Percentiles rank a stretch among this genome's conserved stretches.
These are phyloP conservation scores for Capsicum baccatum DNA, from an alignment of 257 asterid species.

Conservation along the genomic window DNA sequence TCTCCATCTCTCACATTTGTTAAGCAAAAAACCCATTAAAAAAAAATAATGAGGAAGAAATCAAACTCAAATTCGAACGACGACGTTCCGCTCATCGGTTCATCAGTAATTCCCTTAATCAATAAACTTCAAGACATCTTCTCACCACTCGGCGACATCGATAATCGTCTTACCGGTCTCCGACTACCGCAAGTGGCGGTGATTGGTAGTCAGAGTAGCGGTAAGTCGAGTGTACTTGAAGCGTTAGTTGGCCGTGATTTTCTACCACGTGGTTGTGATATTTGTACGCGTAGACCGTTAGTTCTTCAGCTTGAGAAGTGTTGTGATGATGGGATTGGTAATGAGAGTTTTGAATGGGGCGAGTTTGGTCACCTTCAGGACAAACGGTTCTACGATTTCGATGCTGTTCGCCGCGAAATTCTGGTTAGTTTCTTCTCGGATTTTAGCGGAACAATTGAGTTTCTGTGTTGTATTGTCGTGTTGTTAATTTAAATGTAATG, in stretches of 20 bases:
- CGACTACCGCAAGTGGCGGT: conserved; percentile 96
- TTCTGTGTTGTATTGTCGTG: too few relatives aligned
- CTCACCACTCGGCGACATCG: conserved; percentile 72
- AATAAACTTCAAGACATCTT: conserved; percentile 91
- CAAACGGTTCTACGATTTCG: conserved; percentile 69
- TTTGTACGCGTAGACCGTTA: conserved; percentile 92
- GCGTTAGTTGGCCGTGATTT: conserved; percentile 97
- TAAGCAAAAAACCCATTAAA: not conserved
- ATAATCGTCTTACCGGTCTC: conserved; percentile 47
- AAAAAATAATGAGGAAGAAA: not conserved
- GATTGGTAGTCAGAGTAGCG: conserved; percentile 98
- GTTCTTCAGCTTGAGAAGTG: conserved; percentile 72
- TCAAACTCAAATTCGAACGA: conserved; percentile 12
- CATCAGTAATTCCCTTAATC: conserved; percentile 77
- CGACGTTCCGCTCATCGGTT: conserved; percentile 48
- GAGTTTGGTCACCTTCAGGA: conserved; percentile 85
- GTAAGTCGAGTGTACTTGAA: conserved; percentile 95
- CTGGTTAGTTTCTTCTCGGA: conserved; percentile 49
- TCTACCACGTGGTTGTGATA: conserved; percentile 86
- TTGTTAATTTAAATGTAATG: too few relatives aligned
- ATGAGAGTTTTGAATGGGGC: conserved; percentile 66
- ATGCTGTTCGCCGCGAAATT: conserved; percentile 74
- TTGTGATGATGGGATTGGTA: conserved; percentile 28
- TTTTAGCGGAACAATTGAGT: too few relatives aligned
- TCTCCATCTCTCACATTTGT: not conserved